Conservation (phyloP, 139 green algal species). For the Chlorella vulgaris region DNA sequence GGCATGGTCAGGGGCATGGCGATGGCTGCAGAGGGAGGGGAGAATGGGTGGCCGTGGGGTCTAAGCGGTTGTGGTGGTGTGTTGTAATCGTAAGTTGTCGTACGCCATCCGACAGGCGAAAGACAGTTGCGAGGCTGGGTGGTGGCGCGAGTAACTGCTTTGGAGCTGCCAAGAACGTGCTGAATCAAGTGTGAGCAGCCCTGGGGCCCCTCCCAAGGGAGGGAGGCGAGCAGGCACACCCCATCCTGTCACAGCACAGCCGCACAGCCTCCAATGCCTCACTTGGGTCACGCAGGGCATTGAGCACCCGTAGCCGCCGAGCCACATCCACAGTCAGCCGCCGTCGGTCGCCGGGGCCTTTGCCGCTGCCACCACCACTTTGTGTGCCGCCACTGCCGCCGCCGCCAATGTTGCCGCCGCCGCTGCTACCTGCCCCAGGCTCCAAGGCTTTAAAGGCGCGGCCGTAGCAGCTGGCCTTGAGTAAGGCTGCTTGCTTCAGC, state of each 20-base stretch:
- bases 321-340: slow-evolving; percentile 20
- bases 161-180: too few relatives aligned
- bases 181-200: too few relatives aligned
- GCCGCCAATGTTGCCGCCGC: not conserved
- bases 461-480: slow-evolving; percentile 75
- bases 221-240: too few relatives aligned
- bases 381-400: not conserved
- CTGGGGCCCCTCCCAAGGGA: too few relatives aligned
- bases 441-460: slow-evolving; percentile 61
- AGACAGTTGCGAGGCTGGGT: too few relatives aligned
- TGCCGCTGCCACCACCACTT: not conserved
- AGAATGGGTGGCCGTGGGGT: not conserved
- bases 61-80: not conserved
- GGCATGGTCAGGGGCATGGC: slow-evolving; percentile 80
- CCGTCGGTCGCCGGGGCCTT: not conserved
- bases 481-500: slow-evolving; percentile 40
- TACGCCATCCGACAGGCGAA: too few relatives aligned
- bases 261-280: not conserved
- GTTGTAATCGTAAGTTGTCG: too few relatives aligned
- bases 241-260: not conserved
- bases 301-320: slow-evolving; percentile 77
- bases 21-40: slow-evolving; percentile 37
- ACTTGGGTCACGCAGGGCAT: slow-evolving; percentile 67
- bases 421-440: not conserved
- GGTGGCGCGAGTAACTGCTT: too few relatives aligned